phyloP scores from a whole-genome alignment of 1,284 basidiomycete genomes.

The Marasmius oreades region DNA sequence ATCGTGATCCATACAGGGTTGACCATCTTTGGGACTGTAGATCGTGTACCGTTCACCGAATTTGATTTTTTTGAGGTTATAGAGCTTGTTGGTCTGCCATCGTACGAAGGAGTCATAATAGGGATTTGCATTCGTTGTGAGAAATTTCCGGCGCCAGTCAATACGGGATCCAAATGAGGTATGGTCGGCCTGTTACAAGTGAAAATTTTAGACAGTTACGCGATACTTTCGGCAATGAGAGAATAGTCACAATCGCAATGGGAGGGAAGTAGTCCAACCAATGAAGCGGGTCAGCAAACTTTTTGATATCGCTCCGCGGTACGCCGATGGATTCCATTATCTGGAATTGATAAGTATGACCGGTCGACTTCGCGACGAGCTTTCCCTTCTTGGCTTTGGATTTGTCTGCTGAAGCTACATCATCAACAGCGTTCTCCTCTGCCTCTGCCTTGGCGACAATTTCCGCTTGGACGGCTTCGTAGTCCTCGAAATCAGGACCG shows the following conservation, averaged over 20 bases:
- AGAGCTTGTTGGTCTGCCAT: conserved; percentile 97
- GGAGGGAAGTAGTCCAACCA: conserved; percentile 98
- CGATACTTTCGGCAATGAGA: background rate
- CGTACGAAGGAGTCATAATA: conserved; percentile 98
- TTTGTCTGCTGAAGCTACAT: conserved; percentile 44
- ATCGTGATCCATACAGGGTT: conserved; percentile 99
- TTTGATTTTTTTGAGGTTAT: conserved; percentile 86
- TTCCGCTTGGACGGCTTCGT: conserved; percentile 41
- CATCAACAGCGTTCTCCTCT: conserved; percentile 43
- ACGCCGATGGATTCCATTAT: conserved; percentile 96
- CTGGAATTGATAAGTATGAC: conserved; percentile 97
- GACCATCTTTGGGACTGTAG: conserved; percentile 98
- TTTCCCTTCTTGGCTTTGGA: conserved; percentile 97
- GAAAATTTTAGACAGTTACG: background rate
- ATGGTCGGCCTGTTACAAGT: conserved; percentile 64
- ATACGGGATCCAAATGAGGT: conserved; percentile 88
- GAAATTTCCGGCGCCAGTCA: conserved; percentile 95
- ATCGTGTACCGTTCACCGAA: conserved; percentile 99
- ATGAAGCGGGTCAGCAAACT: conserved; percentile 90
- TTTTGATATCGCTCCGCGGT: conserved; percentile 87
- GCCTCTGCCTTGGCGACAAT: conserved; percentile 38
- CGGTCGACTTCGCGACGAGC: conserved; percentile 89
- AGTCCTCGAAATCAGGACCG: conserved; percentile 85
- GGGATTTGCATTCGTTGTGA: conserved; percentile 95
- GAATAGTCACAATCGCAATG: conserved; percentile 72